Base-by-base conservation (phyloP, 805 yeast genomes). In the Yamadazyma sp. region DNA sequence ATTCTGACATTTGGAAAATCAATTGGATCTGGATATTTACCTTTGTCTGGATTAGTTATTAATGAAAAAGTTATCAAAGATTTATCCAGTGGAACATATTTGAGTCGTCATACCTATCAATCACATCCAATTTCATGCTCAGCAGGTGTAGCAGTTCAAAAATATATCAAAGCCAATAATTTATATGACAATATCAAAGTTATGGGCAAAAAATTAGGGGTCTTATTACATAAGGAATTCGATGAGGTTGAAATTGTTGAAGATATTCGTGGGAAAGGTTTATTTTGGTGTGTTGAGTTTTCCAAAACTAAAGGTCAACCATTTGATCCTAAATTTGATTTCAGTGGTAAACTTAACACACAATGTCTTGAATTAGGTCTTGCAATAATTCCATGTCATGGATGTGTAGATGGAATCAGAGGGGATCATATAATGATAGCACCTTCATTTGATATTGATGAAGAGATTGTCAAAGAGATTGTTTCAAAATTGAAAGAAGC, bases 191-290 rank as follows among this genome's bases (percentile, higher is more conserved):
- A 73, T 50, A 65, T 71, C 28, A 56, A 60, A 44, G 53, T 57
- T 31, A 58, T 50, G 48, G 80, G 80, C 40, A 60, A 49, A 37
- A 54, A 66, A 40, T 44, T 75, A 47, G 75, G 65, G 41, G 47
- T 45, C 12, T 55, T 51, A 43, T 53, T 75, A 31, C 53, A 56
- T 39, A 55, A 55, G 19, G 12, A 17, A 23, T 10, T 30, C 1
- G 19, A 16, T 7, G 11, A 5, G 7, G 10, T 23, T 18, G 20
- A 19, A 15, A 45, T 45, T 22, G 76, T 67, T 12, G 82, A 79
- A 39, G 78, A 78, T 46, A 66, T 78, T 26, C 65, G 84, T 52
- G 84, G 84, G 36, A 58, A 71, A 36, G 83, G 82, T 40, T 69
- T 73, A 27, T 77, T 78, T 55, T 64, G 78, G 69, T 62, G 76